These are phyloP conservation scores for Metschnikowia aberdeeniae DNA, from an alignment of 805 yeast species.

Conservation along the genomic window DNA sequence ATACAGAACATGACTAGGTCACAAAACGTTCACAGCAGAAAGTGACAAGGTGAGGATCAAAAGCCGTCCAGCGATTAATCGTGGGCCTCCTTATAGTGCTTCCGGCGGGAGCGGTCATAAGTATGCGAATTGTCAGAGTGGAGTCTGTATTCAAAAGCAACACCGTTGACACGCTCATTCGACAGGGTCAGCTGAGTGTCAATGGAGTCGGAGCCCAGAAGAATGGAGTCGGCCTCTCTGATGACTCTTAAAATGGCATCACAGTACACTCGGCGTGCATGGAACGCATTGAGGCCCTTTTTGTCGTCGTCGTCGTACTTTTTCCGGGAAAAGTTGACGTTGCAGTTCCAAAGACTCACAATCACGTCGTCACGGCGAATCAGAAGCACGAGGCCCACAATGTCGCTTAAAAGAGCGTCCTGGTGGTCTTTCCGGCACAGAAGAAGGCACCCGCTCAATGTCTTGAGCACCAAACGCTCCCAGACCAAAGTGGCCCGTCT, in stretches of 20 bases:
- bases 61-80: not conserved
- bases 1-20: too few relatives aligned
- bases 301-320: constrained; percentile 22
- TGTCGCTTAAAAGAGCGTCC: constrained; percentile 43
- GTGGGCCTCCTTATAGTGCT: constrained; percentile 7
- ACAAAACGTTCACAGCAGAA: too few relatives aligned
- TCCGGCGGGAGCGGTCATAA: constrained; percentile 14
- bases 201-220: constrained; percentile 33
- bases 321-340: constrained; percentile 31
- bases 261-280: constrained; percentile 43
- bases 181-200: constrained; percentile 31
- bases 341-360: constrained; percentile 59
- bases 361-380: constrained; percentile 58
- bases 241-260: constrained; percentile 44
- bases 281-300: constrained; percentile 38
- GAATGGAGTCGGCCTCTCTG: constrained; percentile 45
- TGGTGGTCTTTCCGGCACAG: constrained; percentile 35
- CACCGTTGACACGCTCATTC: constrained; percentile 42
- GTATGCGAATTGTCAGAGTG: constrained; percentile 34
- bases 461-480: constrained; percentile 52
- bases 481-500: constrained; percentile 43
- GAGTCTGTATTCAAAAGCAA: constrained; percentile 44
- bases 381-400: constrained; percentile 58
- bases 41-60: not conserved
- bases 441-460: constrained; percentile 48